These are phyloP conservation scores for Xerocomus brunneocitrinus DNA, from an alignment of 768 basidiomycete genomes.

Conservation along the genomic window DNA sequence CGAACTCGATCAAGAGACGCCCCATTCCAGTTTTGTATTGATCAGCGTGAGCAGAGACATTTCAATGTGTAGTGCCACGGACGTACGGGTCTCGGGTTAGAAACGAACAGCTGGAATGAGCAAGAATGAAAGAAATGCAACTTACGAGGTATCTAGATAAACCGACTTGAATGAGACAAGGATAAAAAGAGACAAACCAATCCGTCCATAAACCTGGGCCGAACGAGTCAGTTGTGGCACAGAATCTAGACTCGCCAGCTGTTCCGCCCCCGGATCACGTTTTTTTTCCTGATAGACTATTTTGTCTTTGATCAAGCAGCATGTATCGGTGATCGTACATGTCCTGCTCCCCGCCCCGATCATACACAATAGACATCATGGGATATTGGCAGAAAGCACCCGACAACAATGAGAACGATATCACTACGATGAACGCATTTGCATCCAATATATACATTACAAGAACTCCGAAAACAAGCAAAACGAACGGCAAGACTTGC, in stretches of 20 bases:
- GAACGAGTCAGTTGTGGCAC: background rate
- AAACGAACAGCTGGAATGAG: background rate
- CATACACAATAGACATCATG: too few relatives aligned
- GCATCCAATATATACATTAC: background rate
- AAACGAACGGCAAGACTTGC: background rate
- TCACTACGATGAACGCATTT: background rate
- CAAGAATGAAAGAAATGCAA: background rate
- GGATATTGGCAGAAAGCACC: background rate
- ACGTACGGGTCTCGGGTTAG: conserved; percentile 46
- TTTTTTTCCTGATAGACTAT: too few relatives aligned
- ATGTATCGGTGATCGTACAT: too few relatives aligned
- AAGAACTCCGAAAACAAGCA: background rate
- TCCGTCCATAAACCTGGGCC: conserved; percentile 71
- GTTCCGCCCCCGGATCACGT: too few relatives aligned
- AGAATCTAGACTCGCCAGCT: too few relatives aligned
- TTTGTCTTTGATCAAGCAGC: too few relatives aligned
- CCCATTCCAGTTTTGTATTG: conserved; percentile 32
- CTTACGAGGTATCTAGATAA: conserved; percentile 53
- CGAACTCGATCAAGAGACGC: conserved; percentile 70
- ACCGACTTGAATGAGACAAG: conserved; percentile 5
- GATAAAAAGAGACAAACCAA: conserved; percentile 40
- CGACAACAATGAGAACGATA: background rate
- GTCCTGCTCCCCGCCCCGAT: too few relatives aligned
- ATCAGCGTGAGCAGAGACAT: background rate
- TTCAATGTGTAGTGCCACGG: too few relatives aligned